Percentiles rank a stretch among this genome's conserved stretches.
Conservation (phyloP, 805 yeast species). For the Ogataea sp. region DNA sequence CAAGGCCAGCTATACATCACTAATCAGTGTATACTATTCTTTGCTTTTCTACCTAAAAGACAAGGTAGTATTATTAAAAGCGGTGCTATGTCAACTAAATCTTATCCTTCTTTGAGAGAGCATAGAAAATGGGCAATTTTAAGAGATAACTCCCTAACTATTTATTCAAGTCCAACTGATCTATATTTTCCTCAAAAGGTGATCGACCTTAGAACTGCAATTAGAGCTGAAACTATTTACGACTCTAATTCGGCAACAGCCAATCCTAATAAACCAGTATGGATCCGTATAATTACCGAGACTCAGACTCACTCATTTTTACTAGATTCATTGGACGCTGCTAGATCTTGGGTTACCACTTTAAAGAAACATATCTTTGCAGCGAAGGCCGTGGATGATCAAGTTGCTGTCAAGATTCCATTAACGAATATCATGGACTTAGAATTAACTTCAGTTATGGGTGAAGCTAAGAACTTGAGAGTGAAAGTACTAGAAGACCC, state of each 20-base stretch:
- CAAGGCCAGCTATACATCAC: conserved; percentile 86
- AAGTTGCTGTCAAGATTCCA: conserved; percentile 74
- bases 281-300: conserved; percentile 55
- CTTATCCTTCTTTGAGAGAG: conserved; percentile 28
- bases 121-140: conserved; percentile 76
- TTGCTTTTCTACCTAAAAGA: conserved; percentile 66
- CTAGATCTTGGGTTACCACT: conserved; percentile 72
- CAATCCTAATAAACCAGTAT: conserved; percentile 22
- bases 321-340: conserved; percentile 66
- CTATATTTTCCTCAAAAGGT: conserved; percentile 77
- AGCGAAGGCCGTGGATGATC: conserved; percentile 58
- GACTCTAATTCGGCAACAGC: conserved; percentile 13
- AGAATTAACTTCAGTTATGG: conserved; percentile 48
- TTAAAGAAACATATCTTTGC: conserved; percentile 74
- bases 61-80: conserved; percentile 35
- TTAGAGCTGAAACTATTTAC: conserved; percentile 45
- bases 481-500: conserved; percentile 54
- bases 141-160: conserved; percentile 56
- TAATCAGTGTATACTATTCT: conserved; percentile 52
- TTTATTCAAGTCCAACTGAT: conserved; percentile 67
- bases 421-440: conserved; percentile 55
- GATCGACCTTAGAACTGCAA: conserved; percentile 60
- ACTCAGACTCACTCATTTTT: conserved; percentile 53
- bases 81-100: conserved; percentile 42
- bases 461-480: conserved; percentile 46